Conservation (phyloP, 1,284 basidiomycete species). For the Ceratobasidium theobromae region DNA sequence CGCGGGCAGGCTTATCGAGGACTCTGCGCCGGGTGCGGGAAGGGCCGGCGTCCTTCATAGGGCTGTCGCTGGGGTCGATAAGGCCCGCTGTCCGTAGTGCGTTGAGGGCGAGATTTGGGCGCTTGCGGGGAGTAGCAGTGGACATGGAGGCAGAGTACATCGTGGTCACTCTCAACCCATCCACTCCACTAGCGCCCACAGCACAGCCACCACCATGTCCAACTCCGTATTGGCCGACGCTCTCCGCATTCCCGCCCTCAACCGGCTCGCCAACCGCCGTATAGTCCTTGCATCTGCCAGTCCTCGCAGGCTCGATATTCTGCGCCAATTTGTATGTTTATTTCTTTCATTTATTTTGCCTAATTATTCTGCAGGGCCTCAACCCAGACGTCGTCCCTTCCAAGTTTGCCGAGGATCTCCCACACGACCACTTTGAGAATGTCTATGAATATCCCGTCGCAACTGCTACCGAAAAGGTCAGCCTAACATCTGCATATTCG, state of each 20-base stretch:
- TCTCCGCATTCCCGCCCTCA: constrained; percentile 66
- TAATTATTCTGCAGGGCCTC: constrained; percentile 62
- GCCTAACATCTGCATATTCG: neutral
- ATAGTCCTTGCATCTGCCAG: constrained; percentile 85
- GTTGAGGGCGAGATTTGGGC: constrained; percentile 7
- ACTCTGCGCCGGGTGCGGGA: neutral
- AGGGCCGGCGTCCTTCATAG: constrained; percentile 16
- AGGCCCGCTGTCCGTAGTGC: constrained; percentile 29
- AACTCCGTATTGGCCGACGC: constrained; percentile 67
- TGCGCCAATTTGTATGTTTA: constrained; percentile 67
- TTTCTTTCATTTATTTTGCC: constrained; percentile 3
- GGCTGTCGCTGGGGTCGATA: constrained; percentile 30
- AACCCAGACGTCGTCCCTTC: constrained; percentile 87
- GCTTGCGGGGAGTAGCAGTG: constrained; percentile 10
- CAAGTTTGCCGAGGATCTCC: constrained; percentile 82
- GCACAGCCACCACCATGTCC: constrained; percentile 34
- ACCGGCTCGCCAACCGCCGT: constrained; percentile 67
- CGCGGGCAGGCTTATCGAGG: constrained; percentile 7
- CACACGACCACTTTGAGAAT: constrained; percentile 67
- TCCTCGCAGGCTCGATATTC: constrained; percentile 82
- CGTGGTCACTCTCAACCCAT: constrained; percentile 3
- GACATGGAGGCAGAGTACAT: constrained; percentile 31
- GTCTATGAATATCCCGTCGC: constrained; percentile 92
- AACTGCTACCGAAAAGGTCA: constrained; percentile 82
- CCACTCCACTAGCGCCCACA: neutral